Base-by-base conservation (phyloP, 345 rosid genomes). In the Salix koriyanagi region DNA sequence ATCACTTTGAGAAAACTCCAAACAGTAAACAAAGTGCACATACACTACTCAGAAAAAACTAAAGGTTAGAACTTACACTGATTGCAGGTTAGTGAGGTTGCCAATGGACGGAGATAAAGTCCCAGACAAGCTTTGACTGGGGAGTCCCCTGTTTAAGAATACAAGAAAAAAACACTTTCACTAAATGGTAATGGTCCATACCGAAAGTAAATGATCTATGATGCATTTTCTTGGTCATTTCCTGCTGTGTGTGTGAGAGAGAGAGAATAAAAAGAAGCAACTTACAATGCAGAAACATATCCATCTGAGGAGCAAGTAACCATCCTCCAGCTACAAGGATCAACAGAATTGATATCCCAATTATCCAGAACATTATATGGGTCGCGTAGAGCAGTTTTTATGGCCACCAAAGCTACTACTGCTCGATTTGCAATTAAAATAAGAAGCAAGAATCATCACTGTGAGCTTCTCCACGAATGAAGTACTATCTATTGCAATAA, bases 241-340 rank as follows among this genome's bases (percentile, higher is more conserved):
- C 18, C 50, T n/a, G 28, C 28, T 10, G 44, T 10, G 37, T 34
- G 37, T 0, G 37, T 5, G 37, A 34, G 37, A 34, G 36, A 5
- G 36, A 5, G 10, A 9, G 14, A 58, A 58, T 4, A n/a, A 58
- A 14, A n/a, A 19, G 61, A 73, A 69, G 71, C n/a, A 70, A 87
- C 97, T 96, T 83, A 96, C 99, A 96, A 79, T 76, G 85, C 80
- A 80, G 96, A 90, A 83, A 96, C 99, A 88, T 83, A 91, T 72
- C 96, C 97, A 72, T 94, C 97, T 37, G 69, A 1, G 4, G 96
- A 81, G 84, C 99, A 96, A 77, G 97, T 88, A 73, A 96, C 88
- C 99, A 96, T 96, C 84, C 96, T 91, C 99, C 98, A 96, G 85
- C 98, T 92, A 88, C 99, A 96, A 71, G 99, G 99, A 90, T 94